These are phyloP conservation scores for Melanomma pulvis-pyrius DNA, from an alignment of 495 filamentous ascomycete species.

Conservation along the genomic window DNA sequence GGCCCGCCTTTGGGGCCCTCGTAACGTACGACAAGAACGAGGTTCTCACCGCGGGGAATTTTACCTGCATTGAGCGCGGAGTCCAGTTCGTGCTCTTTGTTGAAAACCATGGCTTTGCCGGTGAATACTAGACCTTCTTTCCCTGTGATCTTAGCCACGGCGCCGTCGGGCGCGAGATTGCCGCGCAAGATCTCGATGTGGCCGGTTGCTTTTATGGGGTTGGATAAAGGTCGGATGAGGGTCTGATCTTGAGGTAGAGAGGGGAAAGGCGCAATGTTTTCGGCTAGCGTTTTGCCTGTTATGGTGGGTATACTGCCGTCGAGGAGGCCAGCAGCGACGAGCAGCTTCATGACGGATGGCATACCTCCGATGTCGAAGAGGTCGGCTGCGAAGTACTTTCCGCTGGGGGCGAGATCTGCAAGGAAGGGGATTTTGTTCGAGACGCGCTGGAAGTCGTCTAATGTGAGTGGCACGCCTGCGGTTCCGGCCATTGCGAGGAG, in stretches of 20 bases:
- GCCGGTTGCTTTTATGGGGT: constrained; percentile 86
- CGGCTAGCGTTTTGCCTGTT: constrained; percentile 84
- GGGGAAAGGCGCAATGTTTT: constrained; percentile 84
- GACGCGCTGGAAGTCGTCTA: constrained; percentile 88
- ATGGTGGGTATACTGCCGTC: constrained; percentile 87
- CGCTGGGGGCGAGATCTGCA: constrained; percentile 87
- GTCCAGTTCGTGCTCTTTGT: constrained; percentile 83
- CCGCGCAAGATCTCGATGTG: constrained; percentile 89
- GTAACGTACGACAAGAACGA: constrained; percentile 93
- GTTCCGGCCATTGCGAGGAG: constrained; percentile 94
- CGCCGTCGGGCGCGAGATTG: constrained; percentile 87
- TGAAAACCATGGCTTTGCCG: constrained; percentile 83
- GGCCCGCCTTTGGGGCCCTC: constrained; percentile 95
- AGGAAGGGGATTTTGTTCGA: constrained; percentile 90
- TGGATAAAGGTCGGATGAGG: constrained; percentile 77
- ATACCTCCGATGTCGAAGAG: constrained; percentile 93
- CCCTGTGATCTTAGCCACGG: constrained; percentile 97
- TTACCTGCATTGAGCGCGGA: constrained; percentile 69
- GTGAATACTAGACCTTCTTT: constrained; percentile 87
- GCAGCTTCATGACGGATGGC: constrained; percentile 86
- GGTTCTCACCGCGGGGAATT: constrained; percentile 76
- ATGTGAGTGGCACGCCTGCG: constrained; percentile 76
- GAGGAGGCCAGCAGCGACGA: constrained; percentile 79
- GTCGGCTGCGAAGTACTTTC: constrained; percentile 91
- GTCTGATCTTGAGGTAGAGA: constrained; percentile 77